Conservation (phyloP, 306 rosid species). For the Prinsepia uniflora region DNA sequence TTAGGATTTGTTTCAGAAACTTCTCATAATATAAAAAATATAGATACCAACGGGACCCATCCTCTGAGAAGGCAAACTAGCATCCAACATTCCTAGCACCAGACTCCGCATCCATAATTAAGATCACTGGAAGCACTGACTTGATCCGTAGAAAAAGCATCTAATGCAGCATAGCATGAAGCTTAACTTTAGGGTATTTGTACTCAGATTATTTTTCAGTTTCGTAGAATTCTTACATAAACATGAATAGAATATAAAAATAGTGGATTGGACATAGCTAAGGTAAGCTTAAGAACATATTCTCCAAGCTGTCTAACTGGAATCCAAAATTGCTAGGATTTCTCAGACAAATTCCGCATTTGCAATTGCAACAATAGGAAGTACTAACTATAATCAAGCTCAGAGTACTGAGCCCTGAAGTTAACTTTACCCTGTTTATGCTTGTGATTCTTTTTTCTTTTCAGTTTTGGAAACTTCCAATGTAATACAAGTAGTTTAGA, state of each 20-base stretch:
- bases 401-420: not conserved
- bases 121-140: not conserved
- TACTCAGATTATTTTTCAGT: not conserved
- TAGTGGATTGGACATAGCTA: not conserved
- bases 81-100: not conserved
- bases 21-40: not conserved
- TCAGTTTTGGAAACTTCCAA: not conserved
- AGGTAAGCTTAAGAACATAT: not conserved
- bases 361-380: not conserved
- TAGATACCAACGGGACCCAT: not conserved
- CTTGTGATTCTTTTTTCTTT: not conserved
- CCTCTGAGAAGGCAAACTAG: not conserved
- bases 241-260: not conserved
- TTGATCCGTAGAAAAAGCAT: not conserved
- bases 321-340: not conserved
- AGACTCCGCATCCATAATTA: not conserved
- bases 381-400: not conserved
- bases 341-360: not conserved
- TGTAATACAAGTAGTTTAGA: not conserved
- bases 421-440: slow-evolving; percentile 5
- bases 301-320: not conserved
- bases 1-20: not conserved
- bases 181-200: not conserved
- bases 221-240: not conserved
- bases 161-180: not conserved